Percentiles rank a stretch among this genome's conserved stretches.
These are phyloP conservation scores for Neostapfia colusana DNA, from an alignment of 176 grass and related monocot genomes.

Conservation along the genomic window DNA sequence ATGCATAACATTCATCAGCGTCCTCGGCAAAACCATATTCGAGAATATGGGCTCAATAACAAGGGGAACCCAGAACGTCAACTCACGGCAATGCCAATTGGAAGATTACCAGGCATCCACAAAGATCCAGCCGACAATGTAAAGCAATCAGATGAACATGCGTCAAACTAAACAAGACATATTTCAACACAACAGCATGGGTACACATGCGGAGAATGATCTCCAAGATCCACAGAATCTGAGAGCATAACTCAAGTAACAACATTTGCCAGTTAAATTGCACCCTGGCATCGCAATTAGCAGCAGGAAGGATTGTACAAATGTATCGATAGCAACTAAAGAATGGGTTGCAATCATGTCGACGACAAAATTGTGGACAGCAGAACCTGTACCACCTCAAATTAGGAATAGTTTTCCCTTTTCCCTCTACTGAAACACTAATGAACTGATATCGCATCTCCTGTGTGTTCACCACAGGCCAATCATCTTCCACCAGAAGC, in stretches of 20 bases:
- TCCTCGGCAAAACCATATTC: neutral
- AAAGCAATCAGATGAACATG: neutral
- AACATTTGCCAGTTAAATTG: slow-evolving; percentile 29
- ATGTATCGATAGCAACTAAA: slow-evolving; percentile 49
- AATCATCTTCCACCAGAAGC: slow-evolving; percentile 97
- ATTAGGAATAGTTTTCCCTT: slow-evolving; percentile 31
- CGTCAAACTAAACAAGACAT: neutral
- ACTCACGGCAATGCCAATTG: neutral
- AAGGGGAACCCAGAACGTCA: neutral
- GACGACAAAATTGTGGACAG: slow-evolving; percentile 52
- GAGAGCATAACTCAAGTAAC: neutral
- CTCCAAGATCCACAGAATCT: neutral
- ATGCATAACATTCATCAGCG: neutral
- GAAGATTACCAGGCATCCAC: neutral
- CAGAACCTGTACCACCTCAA: slow-evolving; percentile 24
- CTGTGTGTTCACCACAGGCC: slow-evolving; percentile 82
- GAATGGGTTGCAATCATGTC: slow-evolving; percentile 47
- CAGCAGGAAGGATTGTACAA: neutral
- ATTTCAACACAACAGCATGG: neutral
- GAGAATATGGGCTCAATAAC: neutral
- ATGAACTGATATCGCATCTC: neutral
- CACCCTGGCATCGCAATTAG: slow-evolving; percentile 37
- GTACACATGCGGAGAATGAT: neutral
- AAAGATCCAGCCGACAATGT: neutral
- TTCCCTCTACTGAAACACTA: neutral